Evolutionary conservation across 345 rosid genomes (phyloP), one percentile per base, ranked within the genome.

Genomic region (Salix brachista): DNA sequence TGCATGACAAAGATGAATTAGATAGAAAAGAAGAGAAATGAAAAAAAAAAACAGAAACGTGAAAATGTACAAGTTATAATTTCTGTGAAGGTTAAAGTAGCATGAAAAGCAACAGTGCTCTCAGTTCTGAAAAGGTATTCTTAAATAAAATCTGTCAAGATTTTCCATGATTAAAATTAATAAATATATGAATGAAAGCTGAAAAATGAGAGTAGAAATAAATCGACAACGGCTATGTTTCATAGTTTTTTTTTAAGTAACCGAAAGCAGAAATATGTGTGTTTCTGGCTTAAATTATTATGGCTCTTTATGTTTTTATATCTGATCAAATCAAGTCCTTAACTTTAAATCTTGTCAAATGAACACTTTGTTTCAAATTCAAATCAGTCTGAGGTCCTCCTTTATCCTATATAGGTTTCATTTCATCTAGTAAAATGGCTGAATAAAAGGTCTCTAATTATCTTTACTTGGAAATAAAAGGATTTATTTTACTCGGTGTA

Each of bases 161-260:
- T 39, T 69, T 73, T 62, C 26, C 18, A 36, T 71, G 44, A 77
- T 67, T 41, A 64, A 76, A 60, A 64, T 25, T 42, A 21, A 25
- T 23, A 30, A 46, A 26, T 18, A 66, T 28, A 25, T 23, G 23
- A 60, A 26, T 23, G 17, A 2, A 26, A 66, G 16, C 39, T 14
- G 41, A 69, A 77, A 77, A 78, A 61, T 19, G 61, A 21, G 61
- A 34, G 37, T 30, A 21, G 67, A 23, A 30, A 64, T 64, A 58
- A 58, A 58, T 44, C 14, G 61, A 12, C 41, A 86, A 85, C 85
- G 75, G 87, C 80, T 73, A 79, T 75, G 65, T 70, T 52, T 71
- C 50, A n/a, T 71, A 69, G 7, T 11, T 30, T 18, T 36, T 58
- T 70, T 39, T 70, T 28, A 18, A 58, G 79, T 83, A 73, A 75